Evolutionary conservation across 495 filamentous ascomycete genomes (phyloP).

Genomic region (Penicillium mononematosum): DNA sequence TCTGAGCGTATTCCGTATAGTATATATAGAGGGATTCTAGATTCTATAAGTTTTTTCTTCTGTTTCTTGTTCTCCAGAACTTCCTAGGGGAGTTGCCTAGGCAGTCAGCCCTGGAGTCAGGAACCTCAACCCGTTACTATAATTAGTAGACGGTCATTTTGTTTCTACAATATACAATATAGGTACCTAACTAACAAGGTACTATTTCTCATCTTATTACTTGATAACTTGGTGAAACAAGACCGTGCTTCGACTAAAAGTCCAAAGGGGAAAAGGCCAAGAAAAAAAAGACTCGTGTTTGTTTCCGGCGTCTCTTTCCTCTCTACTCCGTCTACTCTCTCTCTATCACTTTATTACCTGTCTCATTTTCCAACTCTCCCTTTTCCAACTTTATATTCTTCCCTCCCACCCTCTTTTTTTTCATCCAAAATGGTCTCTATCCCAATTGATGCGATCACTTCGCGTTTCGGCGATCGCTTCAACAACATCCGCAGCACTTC

Average conservation of each 20-base stretch:
- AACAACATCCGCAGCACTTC: constrained; percentile 74
- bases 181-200: not conserved
- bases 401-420: constrained; percentile 5
- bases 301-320: constrained; percentile 11
- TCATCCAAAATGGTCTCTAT: constrained; percentile 76
- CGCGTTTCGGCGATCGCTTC: constrained; percentile 76
- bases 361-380: constrained; percentile 1
- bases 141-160: not conserved
- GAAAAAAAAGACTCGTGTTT: constrained; percentile 9
- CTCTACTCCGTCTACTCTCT: constrained; percentile 1
- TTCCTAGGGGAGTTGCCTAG: not conserved
- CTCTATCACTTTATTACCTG: constrained; percentile 1
- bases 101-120: not conserved
- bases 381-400: constrained; percentile 8
- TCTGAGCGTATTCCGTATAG: not conserved
- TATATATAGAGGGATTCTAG: constrained; percentile 5
- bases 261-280: constrained; percentile 23
- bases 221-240: not conserved
- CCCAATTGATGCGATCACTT: constrained; percentile 86
- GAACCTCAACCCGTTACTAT: not conserved
- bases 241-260: constrained; percentile 15
- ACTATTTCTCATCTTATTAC: not conserved
- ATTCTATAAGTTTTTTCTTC: too few species aligned
- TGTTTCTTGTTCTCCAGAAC: not conserved
- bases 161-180: not conserved